Conservation (phyloP, 192 early-diverging fungal species). For the Dissophora ornata region DNA sequence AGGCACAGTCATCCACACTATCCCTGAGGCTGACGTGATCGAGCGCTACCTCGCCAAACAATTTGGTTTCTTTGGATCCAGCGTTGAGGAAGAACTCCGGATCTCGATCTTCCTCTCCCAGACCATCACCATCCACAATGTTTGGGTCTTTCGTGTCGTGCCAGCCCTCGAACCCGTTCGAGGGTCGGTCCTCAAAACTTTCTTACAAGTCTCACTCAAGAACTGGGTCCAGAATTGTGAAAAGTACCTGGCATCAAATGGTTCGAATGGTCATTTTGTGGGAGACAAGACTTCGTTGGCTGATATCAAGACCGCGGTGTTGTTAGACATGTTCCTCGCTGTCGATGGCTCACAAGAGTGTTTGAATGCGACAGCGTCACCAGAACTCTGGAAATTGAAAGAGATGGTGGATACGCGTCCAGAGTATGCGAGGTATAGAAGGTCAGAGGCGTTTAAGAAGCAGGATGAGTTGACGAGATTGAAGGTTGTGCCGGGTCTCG, state of each 20-base stretch:
- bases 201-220: slow-evolving; percentile 17
- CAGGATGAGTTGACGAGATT: slow-evolving; percentile 20
- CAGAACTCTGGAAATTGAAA: slow-evolving; percentile 30
- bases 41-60: slow-evolving; percentile 28
- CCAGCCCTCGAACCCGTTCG: slow-evolving; percentile 8
- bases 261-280: slow-evolving; percentile 53
- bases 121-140: slow-evolving; percentile 31
- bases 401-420: slow-evolving; percentile 12
- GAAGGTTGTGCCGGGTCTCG: slow-evolving; percentile 20
- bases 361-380: slow-evolving; percentile 4
- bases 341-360: not conserved
- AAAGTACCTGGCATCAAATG: slow-evolving; percentile 37
- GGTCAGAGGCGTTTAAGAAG: slow-evolving; percentile 10
- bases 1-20: not conserved
- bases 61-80: slow-evolving; percentile 27
- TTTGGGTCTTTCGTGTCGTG: slow-evolving; percentile 37
- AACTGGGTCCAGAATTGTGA: slow-evolving; percentile 46
- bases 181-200: slow-evolving; percentile 4
- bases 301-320: slow-evolving; percentile 52
- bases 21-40: slow-evolving; percentile 41
- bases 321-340: slow-evolving; percentile 27
- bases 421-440: slow-evolving; percentile 10
- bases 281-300: slow-evolving; percentile 55
- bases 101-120: slow-evolving; percentile 27
- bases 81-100: slow-evolving; percentile 22